Conservation (phyloP, 2,329 filamentous ascomycete genomes). For the Parascedosporium putredinis region DNA sequence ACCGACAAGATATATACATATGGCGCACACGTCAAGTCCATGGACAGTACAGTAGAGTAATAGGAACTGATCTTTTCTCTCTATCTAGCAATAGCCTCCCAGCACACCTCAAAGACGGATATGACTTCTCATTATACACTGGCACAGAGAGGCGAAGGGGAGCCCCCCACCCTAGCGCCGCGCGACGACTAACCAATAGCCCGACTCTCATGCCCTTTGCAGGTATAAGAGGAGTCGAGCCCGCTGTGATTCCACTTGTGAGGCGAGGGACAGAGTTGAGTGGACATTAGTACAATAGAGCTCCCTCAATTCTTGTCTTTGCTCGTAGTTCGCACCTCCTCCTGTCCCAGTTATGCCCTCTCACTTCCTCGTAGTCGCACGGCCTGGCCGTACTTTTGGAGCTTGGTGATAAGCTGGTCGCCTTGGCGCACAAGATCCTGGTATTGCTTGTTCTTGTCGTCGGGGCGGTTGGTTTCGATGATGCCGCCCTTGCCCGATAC, state of each 20-base stretch:
- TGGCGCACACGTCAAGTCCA: too few species aligned
- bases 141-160: neutral
- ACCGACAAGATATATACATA: too few species aligned
- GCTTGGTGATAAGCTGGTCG: conserved; percentile 94
- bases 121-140: neutral
- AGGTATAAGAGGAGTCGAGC: too few species aligned
- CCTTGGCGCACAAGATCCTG: conserved; percentile 96
- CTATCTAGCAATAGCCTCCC: conserved; percentile 2
- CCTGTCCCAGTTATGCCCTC: conserved; percentile 73
- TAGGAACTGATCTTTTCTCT: neutral
- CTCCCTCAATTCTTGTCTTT: neutral
- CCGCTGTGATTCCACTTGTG: too few species aligned
- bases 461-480: conserved; percentile 94
- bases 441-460: conserved; percentile 99
- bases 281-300: neutral
- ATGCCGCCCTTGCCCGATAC: conserved; percentile 83
- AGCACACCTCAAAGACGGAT: neutral
- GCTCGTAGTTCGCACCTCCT: neutral
- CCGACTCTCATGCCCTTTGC: too few species aligned
- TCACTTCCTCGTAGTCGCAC: conserved; percentile 91
- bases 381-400: conserved; percentile 98
- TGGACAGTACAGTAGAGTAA: too few species aligned
- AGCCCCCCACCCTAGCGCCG: neutral
- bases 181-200: too few species aligned
- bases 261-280: too few species aligned